These are phyloP conservation scores for Panaeolus cyanescens DNA, from an alignment of 768 basidiomycete genomes.

Conservation along the genomic window DNA sequence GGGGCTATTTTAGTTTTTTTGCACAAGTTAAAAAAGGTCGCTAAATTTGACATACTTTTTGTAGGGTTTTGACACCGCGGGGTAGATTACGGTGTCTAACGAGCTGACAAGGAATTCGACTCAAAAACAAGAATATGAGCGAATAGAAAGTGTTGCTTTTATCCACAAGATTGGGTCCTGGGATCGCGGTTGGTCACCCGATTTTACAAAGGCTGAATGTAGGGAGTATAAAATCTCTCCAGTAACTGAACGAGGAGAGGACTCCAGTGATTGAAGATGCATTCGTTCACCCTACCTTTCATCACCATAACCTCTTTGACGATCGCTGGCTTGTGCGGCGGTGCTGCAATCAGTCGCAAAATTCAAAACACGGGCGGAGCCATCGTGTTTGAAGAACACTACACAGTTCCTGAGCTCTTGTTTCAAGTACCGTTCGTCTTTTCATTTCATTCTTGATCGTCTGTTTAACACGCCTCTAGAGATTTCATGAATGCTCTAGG, in stretches of 20 bases:
- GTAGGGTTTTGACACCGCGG: not conserved
- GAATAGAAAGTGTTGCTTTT: not conserved
- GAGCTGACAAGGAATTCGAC: not conserved
- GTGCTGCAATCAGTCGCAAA: constrained; percentile 5
- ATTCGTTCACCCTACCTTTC: not conserved
- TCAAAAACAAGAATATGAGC: not conserved
- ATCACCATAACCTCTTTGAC: not conserved
- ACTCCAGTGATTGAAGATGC: not conserved
- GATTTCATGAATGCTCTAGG: constrained; percentile 21
- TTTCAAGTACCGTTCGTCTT: constrained; percentile 21
- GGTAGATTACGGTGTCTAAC: not conserved
- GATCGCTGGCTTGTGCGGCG: not conserved
- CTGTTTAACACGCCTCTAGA: constrained; percentile 3
- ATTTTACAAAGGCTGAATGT: not conserved
- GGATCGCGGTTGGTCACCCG: not conserved
- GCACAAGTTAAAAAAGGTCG: not conserved
- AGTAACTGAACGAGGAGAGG: not conserved
- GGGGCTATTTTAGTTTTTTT: not conserved
- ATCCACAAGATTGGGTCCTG: not conserved
- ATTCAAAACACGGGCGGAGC: constrained; percentile 38
- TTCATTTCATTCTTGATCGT: not conserved
- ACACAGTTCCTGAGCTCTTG: constrained; percentile 35
- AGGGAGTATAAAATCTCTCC: not conserved
- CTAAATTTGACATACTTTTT: not conserved
- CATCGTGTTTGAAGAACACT: constrained; percentile 44